phyloP scores from a whole-genome alignment of 2,329 filamentous ascomycete genomes.

The Phaeosphaeria sp. region DNA sequence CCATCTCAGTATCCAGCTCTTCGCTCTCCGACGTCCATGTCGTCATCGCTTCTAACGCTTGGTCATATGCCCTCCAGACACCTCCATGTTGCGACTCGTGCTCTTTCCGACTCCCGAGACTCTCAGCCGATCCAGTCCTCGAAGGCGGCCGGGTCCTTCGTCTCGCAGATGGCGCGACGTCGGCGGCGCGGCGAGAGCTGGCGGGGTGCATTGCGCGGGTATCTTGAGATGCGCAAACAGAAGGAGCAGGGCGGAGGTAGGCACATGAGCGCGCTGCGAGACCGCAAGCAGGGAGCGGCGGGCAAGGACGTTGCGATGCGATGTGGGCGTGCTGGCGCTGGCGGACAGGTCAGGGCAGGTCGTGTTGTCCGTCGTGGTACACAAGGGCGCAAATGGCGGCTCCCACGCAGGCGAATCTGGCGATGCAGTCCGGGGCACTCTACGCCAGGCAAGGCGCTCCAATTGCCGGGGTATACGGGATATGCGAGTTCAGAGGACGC shows the following conservation, averaged over 20 bases:
- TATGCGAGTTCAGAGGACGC: constrained; percentile 4
- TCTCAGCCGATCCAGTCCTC: constrained; percentile 45
- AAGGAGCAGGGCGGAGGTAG: constrained; percentile 41
- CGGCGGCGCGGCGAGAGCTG: constrained; percentile 42
- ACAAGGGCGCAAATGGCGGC: constrained; percentile 13
- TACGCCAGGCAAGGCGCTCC: background rate
- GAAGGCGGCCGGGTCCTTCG: constrained; percentile 42
- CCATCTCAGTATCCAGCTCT: constrained; percentile 27
- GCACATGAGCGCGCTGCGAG: constrained; percentile 46
- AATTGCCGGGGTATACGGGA: background rate
- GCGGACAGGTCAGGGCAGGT: background rate
- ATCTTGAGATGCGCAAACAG: constrained; percentile 44
- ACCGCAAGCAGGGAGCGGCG: constrained; percentile 23
- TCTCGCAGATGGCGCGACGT: constrained; percentile 42
- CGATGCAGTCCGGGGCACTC: background rate
- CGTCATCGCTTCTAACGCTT: constrained; percentile 21
- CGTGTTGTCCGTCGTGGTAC: constrained; percentile 18
- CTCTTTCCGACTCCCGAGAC: constrained; percentile 22
- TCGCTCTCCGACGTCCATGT: constrained; percentile 33
- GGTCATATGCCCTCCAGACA: constrained; percentile 20
- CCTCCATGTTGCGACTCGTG: constrained; percentile 5
- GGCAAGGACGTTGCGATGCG: background rate
- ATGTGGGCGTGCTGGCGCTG: background rate
- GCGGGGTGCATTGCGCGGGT: constrained; percentile 44
- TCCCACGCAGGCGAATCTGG: background rate